These are phyloP conservation scores for Sporothrix dimorphospora DNA, from an alignment of 2,329 filamentous ascomycete species.

Conservation along the genomic window DNA sequence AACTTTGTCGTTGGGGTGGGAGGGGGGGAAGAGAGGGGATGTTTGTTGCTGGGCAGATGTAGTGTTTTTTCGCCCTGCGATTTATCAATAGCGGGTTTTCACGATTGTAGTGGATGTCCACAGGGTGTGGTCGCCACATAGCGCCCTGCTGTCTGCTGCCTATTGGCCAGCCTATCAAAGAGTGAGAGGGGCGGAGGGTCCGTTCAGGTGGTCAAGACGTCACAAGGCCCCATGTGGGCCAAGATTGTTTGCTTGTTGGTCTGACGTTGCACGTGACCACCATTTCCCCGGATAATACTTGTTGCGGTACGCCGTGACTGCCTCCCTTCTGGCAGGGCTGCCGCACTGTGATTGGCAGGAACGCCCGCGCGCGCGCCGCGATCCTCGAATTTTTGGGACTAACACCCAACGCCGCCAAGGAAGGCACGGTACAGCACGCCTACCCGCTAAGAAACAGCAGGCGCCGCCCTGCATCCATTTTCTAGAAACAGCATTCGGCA, in stretches of 20 bases:
- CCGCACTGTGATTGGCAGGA: conserved; percentile 26
- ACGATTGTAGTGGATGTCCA: conserved; percentile 22
- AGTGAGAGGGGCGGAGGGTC: conserved; percentile 10
- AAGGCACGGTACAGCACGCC: conserved; percentile 9
- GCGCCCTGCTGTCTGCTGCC: conserved; percentile 13
- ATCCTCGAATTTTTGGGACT: conserved; percentile 28
- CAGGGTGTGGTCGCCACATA: conserved; percentile 23
- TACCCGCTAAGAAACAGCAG: conserved; percentile 11
- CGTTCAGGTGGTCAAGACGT: conserved; percentile 18
- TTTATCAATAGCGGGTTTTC: conserved; percentile 21
- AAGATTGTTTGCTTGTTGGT: background rate
- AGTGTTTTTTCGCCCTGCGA: conserved; percentile 10
- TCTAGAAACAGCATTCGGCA: conserved; percentile 18
- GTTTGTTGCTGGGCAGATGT: conserved; percentile 24
- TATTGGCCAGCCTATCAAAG: conserved; percentile 20
- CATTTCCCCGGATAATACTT: background rate
- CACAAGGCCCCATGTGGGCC: conserved; percentile 19
- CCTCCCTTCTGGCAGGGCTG: background rate
- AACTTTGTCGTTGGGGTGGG: conserved; percentile 3
- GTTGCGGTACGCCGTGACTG: background rate
- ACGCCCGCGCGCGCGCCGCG: conserved; percentile 27
- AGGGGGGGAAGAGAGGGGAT: conserved; percentile 14
- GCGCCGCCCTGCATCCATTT: conserved; percentile 21
- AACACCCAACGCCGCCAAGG: conserved; percentile 6
- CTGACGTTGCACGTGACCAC: background rate